Conservation (phyloP, 2,329 filamentous ascomycete species). For the Tolypocladium ovalisporum region DNA sequence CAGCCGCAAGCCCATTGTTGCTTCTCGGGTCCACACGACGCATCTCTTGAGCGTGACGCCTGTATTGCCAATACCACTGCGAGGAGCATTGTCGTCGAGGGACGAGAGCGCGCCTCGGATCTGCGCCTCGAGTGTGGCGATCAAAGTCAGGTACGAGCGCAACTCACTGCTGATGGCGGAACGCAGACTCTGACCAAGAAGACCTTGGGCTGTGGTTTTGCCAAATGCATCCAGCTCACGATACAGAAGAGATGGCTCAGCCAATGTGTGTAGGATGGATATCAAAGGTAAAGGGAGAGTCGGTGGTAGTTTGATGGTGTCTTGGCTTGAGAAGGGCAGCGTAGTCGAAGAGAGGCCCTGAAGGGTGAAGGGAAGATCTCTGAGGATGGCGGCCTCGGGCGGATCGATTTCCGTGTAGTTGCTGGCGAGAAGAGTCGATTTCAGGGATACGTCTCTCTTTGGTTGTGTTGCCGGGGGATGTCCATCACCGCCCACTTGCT, state of each 20-base stretch:
- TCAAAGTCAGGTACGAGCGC: constrained; percentile 77
- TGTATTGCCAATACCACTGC: constrained; percentile 66
- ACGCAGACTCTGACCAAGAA: constrained; percentile 86
- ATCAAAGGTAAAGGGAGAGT: constrained; percentile 76
- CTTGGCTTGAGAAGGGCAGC: constrained; percentile 60
- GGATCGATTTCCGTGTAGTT: constrained; percentile 48
- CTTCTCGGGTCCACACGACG: constrained; percentile 93
- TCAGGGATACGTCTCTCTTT: constrained; percentile 42
- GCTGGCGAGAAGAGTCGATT: constrained; percentile 45
- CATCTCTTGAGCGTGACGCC: constrained; percentile 92
- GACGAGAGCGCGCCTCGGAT: constrained; percentile 72
- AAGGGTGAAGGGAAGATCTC: constrained; percentile 83
- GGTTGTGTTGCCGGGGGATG: constrained; percentile 19
- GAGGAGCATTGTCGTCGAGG: constrained; percentile 56
- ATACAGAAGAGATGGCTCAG: constrained; percentile 91
- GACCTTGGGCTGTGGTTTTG: constrained; percentile 66
- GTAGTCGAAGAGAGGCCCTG: constrained; percentile 86
- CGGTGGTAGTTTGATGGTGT: constrained; percentile 62
- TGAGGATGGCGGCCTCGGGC: constrained; percentile 54
- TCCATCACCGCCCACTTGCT: constrained; percentile 24
- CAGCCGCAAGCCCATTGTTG: constrained; percentile 85
- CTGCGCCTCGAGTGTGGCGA: constrained; percentile 86
- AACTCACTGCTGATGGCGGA: constrained; percentile 79
- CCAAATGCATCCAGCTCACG: constrained; percentile 70
- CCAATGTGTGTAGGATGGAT: constrained; percentile 77